Percentiles rank a stretch among this genome's conserved stretches.
These are phyloP conservation scores for Millerago galiae DNA, from an alignment of 805 yeast species.

Conservation along the genomic window DNA sequence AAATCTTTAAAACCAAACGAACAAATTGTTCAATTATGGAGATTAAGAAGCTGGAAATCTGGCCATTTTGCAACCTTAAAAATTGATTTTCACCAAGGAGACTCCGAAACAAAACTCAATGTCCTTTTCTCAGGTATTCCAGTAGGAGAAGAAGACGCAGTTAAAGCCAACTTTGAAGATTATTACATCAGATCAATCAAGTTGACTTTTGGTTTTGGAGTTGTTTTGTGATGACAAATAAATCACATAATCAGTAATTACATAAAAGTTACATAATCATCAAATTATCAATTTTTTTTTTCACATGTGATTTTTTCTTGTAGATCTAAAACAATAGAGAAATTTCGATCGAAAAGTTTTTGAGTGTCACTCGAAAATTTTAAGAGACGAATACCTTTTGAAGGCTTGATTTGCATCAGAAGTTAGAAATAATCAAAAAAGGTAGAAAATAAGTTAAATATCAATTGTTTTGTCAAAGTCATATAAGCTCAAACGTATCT, in stretches of 20 bases:
- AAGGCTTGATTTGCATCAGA: too few species aligned
- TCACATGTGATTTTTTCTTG: background rate
- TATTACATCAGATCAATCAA: conserved; percentile 87
- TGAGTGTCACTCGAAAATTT: too few species aligned
- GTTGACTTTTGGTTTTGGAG: conserved; percentile 90
- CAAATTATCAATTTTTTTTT: too few species aligned
- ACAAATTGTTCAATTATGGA: conserved; percentile 72
- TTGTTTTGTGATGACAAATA: conserved; percentile 52
- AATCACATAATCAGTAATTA: background rate
- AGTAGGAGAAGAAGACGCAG: conserved; percentile 89
- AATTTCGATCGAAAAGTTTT: too few species aligned
- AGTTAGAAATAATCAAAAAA: too few species aligned
- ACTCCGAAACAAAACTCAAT: conserved; percentile 76
- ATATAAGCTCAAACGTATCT: too few species aligned
- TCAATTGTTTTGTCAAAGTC: too few species aligned
- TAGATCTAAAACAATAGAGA: too few species aligned
- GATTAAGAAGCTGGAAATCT: conserved; percentile 82
- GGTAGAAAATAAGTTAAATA: too few species aligned
- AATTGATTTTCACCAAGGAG: conserved; percentile 66
- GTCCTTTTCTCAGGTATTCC: conserved; percentile 87
- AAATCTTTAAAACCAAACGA: conserved; percentile 51
- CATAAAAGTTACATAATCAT: background rate
- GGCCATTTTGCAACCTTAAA: conserved; percentile 71
- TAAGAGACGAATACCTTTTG: too few species aligned
- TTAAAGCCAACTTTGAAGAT: conserved; percentile 76